phyloP scores from a whole-genome alignment of 1,284 basidiomycete species.

The Ustilago loliicola region DNA sequence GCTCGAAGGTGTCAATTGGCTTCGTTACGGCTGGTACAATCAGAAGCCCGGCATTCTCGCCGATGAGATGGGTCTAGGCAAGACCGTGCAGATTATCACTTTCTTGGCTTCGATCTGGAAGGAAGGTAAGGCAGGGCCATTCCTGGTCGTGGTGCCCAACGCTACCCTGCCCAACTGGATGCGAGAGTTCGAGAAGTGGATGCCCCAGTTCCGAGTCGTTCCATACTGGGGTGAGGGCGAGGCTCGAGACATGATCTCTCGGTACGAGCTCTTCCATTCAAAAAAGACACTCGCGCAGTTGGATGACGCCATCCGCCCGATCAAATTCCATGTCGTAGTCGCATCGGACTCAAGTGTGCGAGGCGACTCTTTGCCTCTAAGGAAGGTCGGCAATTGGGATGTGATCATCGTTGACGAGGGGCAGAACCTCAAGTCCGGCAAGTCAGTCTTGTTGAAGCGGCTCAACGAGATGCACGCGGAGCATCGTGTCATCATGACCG shows the following conservation, averaged over 20 bases:
- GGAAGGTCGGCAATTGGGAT: conserved; percentile 88
- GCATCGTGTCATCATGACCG: conserved; percentile 89
- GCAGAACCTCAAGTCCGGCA: conserved; percentile 77
- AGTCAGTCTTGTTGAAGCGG: conserved; percentile 83
- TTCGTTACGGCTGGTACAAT: conserved; percentile 74
- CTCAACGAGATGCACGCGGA: conserved; percentile 82
- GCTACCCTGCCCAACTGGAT: conserved; percentile 88
- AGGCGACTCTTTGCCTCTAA: conserved; percentile 72
- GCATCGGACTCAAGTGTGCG: conserved; percentile 50
- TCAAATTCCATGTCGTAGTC: conserved; percentile 60
- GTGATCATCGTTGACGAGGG: conserved; percentile 92
- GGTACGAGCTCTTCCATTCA: conserved; percentile 83
- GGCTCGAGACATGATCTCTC: conserved; percentile 82
- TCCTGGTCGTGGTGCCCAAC: conserved; percentile 92
- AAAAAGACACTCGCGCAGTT: conserved; percentile 47
- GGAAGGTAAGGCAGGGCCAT: conserved; percentile 77
- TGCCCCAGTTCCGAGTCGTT: conserved; percentile 78
- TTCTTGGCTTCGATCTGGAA: conserved; percentile 82
- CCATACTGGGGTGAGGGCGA: conserved; percentile 78
- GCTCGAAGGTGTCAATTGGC: conserved; percentile 93
- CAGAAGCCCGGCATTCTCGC: conserved; percentile 91
- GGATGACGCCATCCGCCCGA: conserved; percentile 58
- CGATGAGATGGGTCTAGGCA: conserved; percentile 93
- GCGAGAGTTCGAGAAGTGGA: conserved; percentile 91
- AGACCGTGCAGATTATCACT: conserved; percentile 91